Evolutionary conservation across 164 flowering plant species (phyloP), one percentile per base, ranked within the genome.

Genomic region (Kalanchoe fedtschenkoi): DNA sequence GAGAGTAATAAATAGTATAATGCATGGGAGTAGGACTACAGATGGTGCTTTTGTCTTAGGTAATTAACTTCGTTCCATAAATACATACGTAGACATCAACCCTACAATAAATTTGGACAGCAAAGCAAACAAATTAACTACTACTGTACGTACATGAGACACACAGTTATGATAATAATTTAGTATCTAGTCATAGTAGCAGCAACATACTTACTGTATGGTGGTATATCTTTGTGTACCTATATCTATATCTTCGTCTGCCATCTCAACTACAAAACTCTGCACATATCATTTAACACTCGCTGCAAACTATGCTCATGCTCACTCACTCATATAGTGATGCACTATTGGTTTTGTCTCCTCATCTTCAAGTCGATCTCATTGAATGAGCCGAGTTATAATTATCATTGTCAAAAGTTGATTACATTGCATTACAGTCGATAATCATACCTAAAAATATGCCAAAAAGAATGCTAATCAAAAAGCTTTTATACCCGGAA

Each of bases 51-150:
- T 51, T 28, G 56, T 26, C 26, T n/a, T n/a, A n/a, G n/a, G n/a
- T n/a, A n/a, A n/a, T n/a, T n/a, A n/a, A n/a, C 56, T 26, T 10
- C 56, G 32, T 51, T 51, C 56, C 56, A 51, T 51, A 51, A 51
- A 51, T 51, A 51, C 56, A 51, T 51, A 51, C 56, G 56, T 51
- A 30, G 4, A 51, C 14, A 13, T 51, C 32, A 24, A 51, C 56
- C 33, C 56, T 51, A 51, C 56, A 51, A 51, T 51, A 51, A 51
- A 51, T 51, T 26, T 51, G 32, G 26, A 13, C 17, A 51, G 26
- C 16, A 51, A 47, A 44, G 6, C 21, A 10, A 1, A 44, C 4
- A n/a, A n/a, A n/a, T n/a, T n/a, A n/a, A n/a, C n/a, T n/a, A n/a
- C n/a, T n/a, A n/a, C n/a, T n/a, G n/a, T n/a, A n/a, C n/a, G n/a